These are phyloP conservation scores for Cymodocea nodosa DNA, from an alignment of 116 monocot genomes.

Conservation along the genomic window DNA sequence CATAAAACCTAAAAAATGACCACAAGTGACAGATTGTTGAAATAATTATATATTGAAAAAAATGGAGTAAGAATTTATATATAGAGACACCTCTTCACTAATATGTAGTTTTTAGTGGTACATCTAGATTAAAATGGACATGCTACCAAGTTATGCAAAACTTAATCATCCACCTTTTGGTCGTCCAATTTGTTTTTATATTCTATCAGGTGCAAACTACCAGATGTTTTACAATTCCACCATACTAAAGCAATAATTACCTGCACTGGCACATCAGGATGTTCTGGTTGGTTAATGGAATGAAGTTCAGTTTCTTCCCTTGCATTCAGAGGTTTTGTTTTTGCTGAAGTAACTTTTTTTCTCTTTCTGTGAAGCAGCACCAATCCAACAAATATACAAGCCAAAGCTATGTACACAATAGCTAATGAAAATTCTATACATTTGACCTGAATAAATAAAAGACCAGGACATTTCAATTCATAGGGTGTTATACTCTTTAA, in stretches of 20 bases:
- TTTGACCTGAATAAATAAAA: slow-evolving; percentile 47
- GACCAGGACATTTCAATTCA: neutral
- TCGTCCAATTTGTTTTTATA: neutral
- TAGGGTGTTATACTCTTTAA: too few relatives aligned
- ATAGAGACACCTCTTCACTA: too few relatives aligned
- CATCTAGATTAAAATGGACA: too few relatives aligned
- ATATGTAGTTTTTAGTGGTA: too few relatives aligned
- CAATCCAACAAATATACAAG: slow-evolving; percentile 43
- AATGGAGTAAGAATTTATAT: too few relatives aligned
- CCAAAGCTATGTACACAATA: slow-evolving; percentile 38
- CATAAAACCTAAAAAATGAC: too few relatives aligned
- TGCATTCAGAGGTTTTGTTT: slow-evolving; percentile 24
- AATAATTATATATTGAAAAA: too few relatives aligned
- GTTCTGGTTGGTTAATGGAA: slow-evolving; percentile 26
- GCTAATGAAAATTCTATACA: slow-evolving; percentile 71
- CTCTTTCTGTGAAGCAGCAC: slow-evolving; percentile 23
- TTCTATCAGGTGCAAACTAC: neutral
- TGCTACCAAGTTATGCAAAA: too few relatives aligned
- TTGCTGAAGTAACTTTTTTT: slow-evolving; percentile 19
- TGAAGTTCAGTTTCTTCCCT: slow-evolving; percentile 23
- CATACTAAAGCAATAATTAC: slow-evolving; percentile 11
- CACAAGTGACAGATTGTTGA: too few relatives aligned
- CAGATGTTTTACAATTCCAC: neutral
- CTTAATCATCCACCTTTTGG: too few relatives aligned
- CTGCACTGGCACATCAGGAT: slow-evolving; percentile 11